These are phyloP conservation scores for Nicotiana benthamiana DNA, from an alignment of 257 asterid genomes.

Conservation along the genomic window DNA sequence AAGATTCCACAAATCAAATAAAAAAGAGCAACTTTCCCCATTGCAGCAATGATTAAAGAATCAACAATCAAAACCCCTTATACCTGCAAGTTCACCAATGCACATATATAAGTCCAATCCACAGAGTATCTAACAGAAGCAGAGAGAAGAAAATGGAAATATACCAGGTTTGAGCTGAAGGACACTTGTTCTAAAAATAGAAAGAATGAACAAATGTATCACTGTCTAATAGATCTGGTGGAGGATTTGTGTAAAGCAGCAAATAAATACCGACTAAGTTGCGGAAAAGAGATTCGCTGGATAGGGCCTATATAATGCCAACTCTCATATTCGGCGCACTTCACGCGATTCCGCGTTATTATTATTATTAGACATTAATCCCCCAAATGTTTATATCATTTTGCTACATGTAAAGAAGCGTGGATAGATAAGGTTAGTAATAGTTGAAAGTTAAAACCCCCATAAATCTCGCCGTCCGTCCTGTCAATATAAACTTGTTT, in stretches of 20 bases:
- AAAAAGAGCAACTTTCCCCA: constrained; percentile 37
- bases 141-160: constrained; percentile 14
- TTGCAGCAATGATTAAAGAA: constrained; percentile 15
- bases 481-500: neutral
- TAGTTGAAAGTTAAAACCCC: neutral
- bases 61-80: constrained; percentile 13
- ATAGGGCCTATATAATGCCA: constrained; percentile 12
- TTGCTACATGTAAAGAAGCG: neutral
- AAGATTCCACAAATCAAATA: constrained; percentile 30
- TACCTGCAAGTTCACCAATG: constrained; percentile 33
- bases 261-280: neutral
- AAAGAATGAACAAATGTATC: constrained; percentile 17
- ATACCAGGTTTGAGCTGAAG: constrained; percentile 27
- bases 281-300: neutral
- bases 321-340: constrained; percentile 29
- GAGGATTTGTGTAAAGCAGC: neutral
- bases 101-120: neutral
- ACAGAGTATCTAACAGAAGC: neutral
- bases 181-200: neutral
- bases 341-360: constrained; percentile 58
- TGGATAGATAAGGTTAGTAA: neutral
- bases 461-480: neutral
- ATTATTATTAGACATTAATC: constrained; percentile 2
- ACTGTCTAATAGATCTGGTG: neutral
- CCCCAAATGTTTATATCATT: neutral